A percentile compares a stretch with the other conserved stretches of the same genome.
These are phyloP conservation scores for Suzukiozyma palmioleophila DNA, from an alignment of 1,139 yeast species.

Conservation along the genomic window DNA sequence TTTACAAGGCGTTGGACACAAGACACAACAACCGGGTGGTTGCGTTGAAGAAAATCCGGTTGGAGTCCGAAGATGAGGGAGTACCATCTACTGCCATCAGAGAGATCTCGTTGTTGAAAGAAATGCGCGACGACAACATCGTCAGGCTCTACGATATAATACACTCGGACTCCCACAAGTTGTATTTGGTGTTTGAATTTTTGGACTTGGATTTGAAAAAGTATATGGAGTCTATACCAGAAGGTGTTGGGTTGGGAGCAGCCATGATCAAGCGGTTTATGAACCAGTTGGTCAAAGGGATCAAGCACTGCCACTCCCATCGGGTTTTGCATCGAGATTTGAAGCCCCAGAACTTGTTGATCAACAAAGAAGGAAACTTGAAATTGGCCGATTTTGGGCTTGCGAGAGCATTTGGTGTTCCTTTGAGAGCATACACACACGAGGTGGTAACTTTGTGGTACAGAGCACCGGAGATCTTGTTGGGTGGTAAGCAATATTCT, in stretches of 20 bases:
- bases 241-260: conserved; percentile 84
- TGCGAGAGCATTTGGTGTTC: conserved; percentile 97
- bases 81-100: conserved; percentile 98
- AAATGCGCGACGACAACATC: conserved; percentile 87
- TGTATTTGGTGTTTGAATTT: conserved; percentile 90
- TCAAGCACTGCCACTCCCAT: conserved; percentile 92
- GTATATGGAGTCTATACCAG: conserved; percentile 95
- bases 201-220: conserved; percentile 91
- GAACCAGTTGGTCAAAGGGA: conserved; percentile 90
- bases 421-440: conserved; percentile 92
- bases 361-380: conserved; percentile 91
- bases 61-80: conserved; percentile 98
- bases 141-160: conserved; percentile 90
- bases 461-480: conserved; percentile 90
- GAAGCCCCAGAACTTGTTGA: conserved; percentile 92
- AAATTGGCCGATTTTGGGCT: conserved; percentile 96
- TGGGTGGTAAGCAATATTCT: conserved; percentile 96
- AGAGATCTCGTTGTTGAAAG: conserved; percentile 90
- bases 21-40: conserved; percentile 88
- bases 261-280: conserved; percentile 90
- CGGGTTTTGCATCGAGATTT: conserved; percentile 93
- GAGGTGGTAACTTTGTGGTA: conserved; percentile 98
- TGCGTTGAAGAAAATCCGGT: conserved; percentile 88
- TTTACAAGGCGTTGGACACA: conserved; percentile 89
- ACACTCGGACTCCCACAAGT: conserved; percentile 93